Percentiles rank a stretch among this genome's conserved stretches.
Evolutionary conservation across 805 yeast species (phyloP).

Genomic region (Yamadazyma paraphyllophila): DNA sequence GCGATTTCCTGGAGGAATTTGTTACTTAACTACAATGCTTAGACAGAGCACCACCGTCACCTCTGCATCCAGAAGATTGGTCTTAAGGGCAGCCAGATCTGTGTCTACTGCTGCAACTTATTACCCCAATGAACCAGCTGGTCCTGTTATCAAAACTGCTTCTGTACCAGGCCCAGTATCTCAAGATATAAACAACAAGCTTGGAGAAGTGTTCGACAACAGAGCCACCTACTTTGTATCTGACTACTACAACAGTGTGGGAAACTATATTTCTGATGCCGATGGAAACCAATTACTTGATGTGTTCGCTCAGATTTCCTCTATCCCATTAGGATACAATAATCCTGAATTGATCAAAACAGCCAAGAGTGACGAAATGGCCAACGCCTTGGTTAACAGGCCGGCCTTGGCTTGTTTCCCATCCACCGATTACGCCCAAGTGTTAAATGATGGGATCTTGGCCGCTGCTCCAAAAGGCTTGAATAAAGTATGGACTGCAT

Average conservation of each 20-base stretch:
- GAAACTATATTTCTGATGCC: conserved; percentile 42
- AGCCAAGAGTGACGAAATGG: conserved; percentile 41
- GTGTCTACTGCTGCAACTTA: conserved; percentile 16
- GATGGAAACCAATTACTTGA: conserved; percentile 42
- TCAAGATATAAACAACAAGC: conserved; percentile 27
- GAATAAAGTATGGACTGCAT: conserved; percentile 60
- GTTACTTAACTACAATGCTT: neutral
- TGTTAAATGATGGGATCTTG: conserved; percentile 50
- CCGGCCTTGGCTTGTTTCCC: conserved; percentile 48
- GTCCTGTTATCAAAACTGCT: conserved; percentile 29
- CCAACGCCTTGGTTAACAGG: conserved; percentile 39
- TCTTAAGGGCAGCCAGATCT: neutral
- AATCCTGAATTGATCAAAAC: conserved; percentile 38
- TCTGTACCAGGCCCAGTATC: conserved; percentile 41
- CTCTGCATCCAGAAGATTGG: neutral
- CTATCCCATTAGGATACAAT: conserved; percentile 44
- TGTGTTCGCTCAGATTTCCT: conserved; percentile 43
- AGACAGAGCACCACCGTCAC: neutral
- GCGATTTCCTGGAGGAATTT: neutral
- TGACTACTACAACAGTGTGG: conserved; percentile 37
- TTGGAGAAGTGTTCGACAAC: conserved; percentile 40
- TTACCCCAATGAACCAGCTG: conserved; percentile 36
- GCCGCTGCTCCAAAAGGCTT: conserved; percentile 67
- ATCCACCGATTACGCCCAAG: conserved; percentile 49
- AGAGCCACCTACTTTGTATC: conserved; percentile 42